A percentile compares a stretch with the other conserved stretches of the same genome.
These are phyloP conservation scores for Gracilaria vermiculophylla DNA, from an alignment of 23 red algal genomes.

Conservation along the genomic window DNA sequence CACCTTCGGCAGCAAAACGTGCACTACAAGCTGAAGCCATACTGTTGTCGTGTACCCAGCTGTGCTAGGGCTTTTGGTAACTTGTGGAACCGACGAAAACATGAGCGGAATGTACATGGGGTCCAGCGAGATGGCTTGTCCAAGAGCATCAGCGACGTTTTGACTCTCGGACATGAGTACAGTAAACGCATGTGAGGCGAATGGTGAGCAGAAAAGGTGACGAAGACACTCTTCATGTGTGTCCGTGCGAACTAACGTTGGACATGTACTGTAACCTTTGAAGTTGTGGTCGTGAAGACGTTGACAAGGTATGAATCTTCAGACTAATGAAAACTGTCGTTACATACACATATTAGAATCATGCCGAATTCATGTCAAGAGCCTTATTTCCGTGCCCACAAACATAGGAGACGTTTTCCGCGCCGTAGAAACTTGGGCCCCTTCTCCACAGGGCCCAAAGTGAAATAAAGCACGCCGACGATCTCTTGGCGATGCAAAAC, in stretches of 20 bases:
- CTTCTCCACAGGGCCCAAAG: neutral
- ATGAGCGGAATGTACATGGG: conserved; percentile 18
- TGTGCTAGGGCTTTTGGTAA: conserved; percentile 31
- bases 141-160: neutral
- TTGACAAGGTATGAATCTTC: too few relatives aligned
- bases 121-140: neutral
- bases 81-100: conserved; percentile 37
- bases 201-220: neutral
- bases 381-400: neutral
- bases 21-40: conserved; percentile 33
- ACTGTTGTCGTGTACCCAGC: neutral
- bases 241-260: too few relatives aligned
- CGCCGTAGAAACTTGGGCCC: neutral
- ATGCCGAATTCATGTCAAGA: neutral
- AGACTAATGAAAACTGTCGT: neutral
- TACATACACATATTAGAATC: neutral
- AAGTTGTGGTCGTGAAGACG: too few relatives aligned
- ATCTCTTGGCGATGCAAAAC: neutral
- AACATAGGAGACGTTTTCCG: neutral
- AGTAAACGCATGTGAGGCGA: neutral
- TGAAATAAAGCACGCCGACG: neutral
- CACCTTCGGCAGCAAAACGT: conserved; percentile 16
- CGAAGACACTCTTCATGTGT: too few relatives aligned
- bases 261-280: too few relatives aligned
- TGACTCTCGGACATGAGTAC: neutral